Percentiles rank a stretch among this genome's conserved stretches.
Conservation (phyloP, 495 filamentous ascomycete genomes). For the Daldinia caldariorum region DNA sequence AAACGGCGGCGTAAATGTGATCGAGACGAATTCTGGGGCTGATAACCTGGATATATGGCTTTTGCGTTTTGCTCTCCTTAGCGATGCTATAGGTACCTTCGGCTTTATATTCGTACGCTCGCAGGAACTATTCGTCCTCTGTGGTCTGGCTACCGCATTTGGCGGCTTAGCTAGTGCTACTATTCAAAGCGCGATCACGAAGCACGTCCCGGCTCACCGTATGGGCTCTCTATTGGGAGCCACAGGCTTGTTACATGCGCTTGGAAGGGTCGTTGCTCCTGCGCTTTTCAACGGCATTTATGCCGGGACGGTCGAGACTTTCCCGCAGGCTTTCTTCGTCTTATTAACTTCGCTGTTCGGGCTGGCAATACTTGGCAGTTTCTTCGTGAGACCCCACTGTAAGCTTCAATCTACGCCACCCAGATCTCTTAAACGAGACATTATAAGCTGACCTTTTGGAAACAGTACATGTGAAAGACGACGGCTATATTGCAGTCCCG, state of each 20-base stretch:
- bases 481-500: constrained; percentile 34
- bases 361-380: constrained; percentile 69
- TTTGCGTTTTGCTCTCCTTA: constrained; percentile 77
- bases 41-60: constrained; percentile 80
- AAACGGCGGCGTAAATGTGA: constrained; percentile 39
- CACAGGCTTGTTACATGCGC: constrained; percentile 82
- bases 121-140: constrained; percentile 66
- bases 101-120: constrained; percentile 74
- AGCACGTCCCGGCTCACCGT: constrained; percentile 84
- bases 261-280: constrained; percentile 81
- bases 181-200: constrained; percentile 82
- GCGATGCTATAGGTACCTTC: constrained; percentile 79
- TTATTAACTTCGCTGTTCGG: constrained; percentile 73
- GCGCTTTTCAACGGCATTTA: constrained; percentile 87
- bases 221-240: constrained; percentile 89
- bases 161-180: constrained; percentile 88
- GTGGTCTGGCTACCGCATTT: constrained; percentile 75
- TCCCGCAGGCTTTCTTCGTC: constrained; percentile 84
- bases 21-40: constrained; percentile 70
- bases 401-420: constrained; percentile 46
- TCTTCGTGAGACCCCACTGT: constrained; percentile 79
- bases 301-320: constrained; percentile 77
- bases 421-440: background rate
- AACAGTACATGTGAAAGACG: constrained; percentile 41
- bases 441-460: background rate